Conservation (phyloP, 495 filamentous ascomycete genomes). For the Apodospora peruviana region DNA sequence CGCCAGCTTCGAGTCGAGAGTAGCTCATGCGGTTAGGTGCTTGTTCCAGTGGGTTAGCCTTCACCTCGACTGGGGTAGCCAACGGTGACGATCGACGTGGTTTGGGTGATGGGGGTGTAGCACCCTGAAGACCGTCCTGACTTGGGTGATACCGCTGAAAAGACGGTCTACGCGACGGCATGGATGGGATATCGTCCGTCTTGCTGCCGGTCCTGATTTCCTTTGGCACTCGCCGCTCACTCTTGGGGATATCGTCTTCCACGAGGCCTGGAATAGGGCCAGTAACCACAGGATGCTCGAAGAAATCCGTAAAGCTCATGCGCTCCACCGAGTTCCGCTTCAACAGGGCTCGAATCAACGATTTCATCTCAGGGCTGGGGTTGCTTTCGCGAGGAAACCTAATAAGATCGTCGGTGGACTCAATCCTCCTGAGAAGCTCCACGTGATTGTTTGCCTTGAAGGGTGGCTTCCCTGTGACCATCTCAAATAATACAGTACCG, state of each 20-base stretch:
- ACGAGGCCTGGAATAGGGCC: slow-evolving; percentile 78
- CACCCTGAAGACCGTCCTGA: slow-evolving; percentile 20
- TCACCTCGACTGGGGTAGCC: slow-evolving; percentile 31
- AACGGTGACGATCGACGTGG: slow-evolving; percentile 32
- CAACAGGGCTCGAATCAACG: slow-evolving; percentile 70
- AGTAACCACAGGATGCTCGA: slow-evolving; percentile 65
- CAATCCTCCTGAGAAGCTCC: slow-evolving; percentile 85
- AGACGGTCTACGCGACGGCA: slow-evolving; percentile 14
- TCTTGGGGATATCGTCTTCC: slow-evolving; percentile 61
- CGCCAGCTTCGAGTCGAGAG: slow-evolving; percentile 32
- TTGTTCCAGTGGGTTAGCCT: slow-evolving; percentile 23
- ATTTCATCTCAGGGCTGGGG: slow-evolving; percentile 72
- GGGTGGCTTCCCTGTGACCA: slow-evolving; percentile 84
- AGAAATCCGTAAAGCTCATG: slow-evolving; percentile 77
- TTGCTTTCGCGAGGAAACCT: slow-evolving; percentile 68
- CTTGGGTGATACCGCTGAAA: slow-evolving; percentile 22
- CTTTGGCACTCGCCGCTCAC: slow-evolving; percentile 18
- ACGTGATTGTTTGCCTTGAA: slow-evolving; percentile 93
- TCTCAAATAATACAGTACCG: slow-evolving; percentile 90
- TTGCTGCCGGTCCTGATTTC: slow-evolving; percentile 20
- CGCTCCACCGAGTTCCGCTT: slow-evolving; percentile 81
- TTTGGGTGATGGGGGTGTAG: slow-evolving; percentile 28
- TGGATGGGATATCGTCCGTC: slow-evolving; percentile 21
- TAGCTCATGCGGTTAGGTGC: slow-evolving; percentile 18
- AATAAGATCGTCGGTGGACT: slow-evolving; percentile 77